phyloP scores from a whole-genome alignment of 176 grass and related monocot species.

The Avena atlantica region DNA sequence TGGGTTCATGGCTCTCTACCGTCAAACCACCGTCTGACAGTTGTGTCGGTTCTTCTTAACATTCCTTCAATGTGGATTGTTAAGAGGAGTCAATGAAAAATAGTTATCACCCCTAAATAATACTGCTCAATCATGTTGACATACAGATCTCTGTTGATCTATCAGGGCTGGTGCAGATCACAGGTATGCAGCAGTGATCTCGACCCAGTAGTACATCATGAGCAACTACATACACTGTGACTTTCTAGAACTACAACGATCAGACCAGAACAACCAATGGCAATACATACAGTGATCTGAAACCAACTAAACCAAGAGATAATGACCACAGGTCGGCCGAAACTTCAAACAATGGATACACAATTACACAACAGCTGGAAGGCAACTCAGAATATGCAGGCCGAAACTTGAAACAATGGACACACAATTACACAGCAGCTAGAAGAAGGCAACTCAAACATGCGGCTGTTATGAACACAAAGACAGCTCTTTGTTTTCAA shows the following conservation, averaged over 20 bases:
- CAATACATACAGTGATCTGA: background rate
- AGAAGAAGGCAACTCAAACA: background rate
- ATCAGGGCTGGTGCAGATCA: background rate
- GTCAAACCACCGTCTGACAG: too few relatives aligned
- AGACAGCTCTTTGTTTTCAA: background rate
- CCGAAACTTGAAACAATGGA: background rate
- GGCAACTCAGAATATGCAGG: too few relatives aligned
- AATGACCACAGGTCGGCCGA: background rate
- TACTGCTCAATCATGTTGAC: too few relatives aligned
- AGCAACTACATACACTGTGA: background rate
- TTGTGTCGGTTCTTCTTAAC: too few relatives aligned
- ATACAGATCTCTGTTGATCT: background rate
- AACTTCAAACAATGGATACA: background rate
- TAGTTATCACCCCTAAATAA: too few relatives aligned
- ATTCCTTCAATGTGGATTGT: too few relatives aligned
- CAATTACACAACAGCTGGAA: constrained; percentile 7
- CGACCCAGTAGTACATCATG: background rate
- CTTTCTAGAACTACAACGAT: background rate
- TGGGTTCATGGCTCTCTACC: too few relatives aligned
- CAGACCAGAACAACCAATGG: background rate
- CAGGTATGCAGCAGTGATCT: background rate
- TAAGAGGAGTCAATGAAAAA: too few relatives aligned
- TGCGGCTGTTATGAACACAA: constrained; percentile 35
- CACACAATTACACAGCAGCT: constrained; percentile 24
- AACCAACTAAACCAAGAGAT: constrained; percentile 16